phyloP scores from a whole-genome alignment of 2,329 filamentous ascomycete genomes.

The Pseudogymnoascus sp. region DNA sequence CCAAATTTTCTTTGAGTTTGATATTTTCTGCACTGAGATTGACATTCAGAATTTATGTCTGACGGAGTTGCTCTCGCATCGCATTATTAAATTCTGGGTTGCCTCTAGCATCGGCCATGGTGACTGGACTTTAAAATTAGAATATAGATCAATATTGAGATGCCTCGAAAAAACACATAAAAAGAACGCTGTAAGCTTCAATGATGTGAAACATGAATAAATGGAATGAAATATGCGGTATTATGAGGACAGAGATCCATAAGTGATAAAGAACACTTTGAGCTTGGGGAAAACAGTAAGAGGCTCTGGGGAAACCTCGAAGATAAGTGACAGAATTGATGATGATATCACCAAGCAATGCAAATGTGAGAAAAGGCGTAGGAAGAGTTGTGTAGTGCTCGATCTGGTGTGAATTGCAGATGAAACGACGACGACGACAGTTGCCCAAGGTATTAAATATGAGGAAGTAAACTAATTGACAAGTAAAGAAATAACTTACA shows the following conservation, averaged over 20 bases:
- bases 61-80: too few relatives aligned
- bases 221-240: background rate
- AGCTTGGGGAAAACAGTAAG: background rate
- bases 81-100: background rate
- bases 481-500: background rate
- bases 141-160: background rate
- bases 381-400: background rate
- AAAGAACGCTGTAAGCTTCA: background rate
- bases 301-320: background rate
- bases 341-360: background rate
- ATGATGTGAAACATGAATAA: background rate
- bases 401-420: background rate
- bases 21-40: background rate
- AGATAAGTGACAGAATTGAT: background rate
- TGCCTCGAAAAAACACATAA: background rate
- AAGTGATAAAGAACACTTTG: background rate
- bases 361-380: background rate
- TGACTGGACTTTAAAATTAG: background rate
- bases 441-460: background rate
- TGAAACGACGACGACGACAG: background rate
- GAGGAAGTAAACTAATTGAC: background rate
- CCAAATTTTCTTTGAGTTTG: background rate
- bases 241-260: background rate
- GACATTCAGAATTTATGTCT: too few relatives aligned
- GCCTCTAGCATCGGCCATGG: background rate